Evolutionary conservation across 2,329 filamentous ascomycete genomes (phyloP), one percentile per base, ranked within the genome.

Genomic region (Cladosporium sp.): DNA sequence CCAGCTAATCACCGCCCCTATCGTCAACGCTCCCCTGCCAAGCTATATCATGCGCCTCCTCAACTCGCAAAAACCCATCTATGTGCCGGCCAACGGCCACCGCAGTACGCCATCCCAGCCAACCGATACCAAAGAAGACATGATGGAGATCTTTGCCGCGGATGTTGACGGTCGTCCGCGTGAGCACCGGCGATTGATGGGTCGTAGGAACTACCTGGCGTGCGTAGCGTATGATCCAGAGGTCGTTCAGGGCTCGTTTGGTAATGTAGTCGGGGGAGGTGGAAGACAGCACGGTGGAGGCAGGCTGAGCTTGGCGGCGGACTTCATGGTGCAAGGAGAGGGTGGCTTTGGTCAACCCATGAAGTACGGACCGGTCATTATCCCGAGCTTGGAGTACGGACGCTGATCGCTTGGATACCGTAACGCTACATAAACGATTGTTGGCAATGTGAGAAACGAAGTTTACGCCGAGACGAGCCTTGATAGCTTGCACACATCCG

Each of bases 121-220:
- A 0, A 90, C 89, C 1, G 95, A 99, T 77, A 99, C 95, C 56
- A 98, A 99, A 79, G 95, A 99, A 78, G 95, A 99, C 80, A 99
- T 99, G 95, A 96, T 99, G 91, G 95, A 99, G 82, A 96, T 99
- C 71, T 99, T 99, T 85, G 92, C 95, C 73, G 91, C 90, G 8
- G 95, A 99, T 72, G 92, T 95, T 18, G 92, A 89, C 63, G 94
- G 95, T n/a, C 83, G 87, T 40, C 83, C 88, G 0, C 85, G 93
- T 56, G 94, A 97, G 78, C 84, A 93, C 75, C 93, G 93, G 81
- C 91, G 94, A 74, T 85, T 99, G 61, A 99, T 99, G 93, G 92
- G 90, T 0, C 84, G 94, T 50, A 85, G 95, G 66, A 98, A 97
- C 76, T 99, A 98, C 75, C 89, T 94, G 14, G 92, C 94, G 0